Evolutionary conservation across 306 rosid species (phyloP).

Genomic region (Quercus aquifolioides): DNA sequence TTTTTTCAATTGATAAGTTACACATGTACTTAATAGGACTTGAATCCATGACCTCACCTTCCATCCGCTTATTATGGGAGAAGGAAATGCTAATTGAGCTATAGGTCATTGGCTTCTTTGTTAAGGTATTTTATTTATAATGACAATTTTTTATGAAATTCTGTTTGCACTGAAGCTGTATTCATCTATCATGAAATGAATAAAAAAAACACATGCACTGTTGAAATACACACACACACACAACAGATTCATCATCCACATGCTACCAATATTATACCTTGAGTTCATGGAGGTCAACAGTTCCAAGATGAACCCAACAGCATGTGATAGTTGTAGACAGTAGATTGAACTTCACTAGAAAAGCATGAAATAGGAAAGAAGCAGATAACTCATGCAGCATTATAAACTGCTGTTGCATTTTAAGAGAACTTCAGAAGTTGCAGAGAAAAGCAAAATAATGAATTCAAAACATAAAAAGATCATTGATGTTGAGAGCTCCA

Average conservation of each 20-base stretch:
- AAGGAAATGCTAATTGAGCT: too few relatives aligned
- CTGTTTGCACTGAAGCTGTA: too few relatives aligned
- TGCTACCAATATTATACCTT: background rate
- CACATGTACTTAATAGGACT: too few relatives aligned
- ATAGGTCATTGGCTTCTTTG: too few relatives aligned
- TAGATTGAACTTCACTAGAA: too few relatives aligned
- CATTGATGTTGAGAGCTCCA: too few relatives aligned
- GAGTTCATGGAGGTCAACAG: background rate
- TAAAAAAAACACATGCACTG: background rate
- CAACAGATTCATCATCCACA: background rate
- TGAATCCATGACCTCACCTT: too few relatives aligned
- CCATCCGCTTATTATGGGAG: too few relatives aligned
- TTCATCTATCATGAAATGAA: background rate
- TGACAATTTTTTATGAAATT: background rate
- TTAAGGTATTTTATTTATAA: too few relatives aligned
- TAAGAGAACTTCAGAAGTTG: background rate
- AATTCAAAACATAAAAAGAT: background rate
- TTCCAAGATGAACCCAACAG: background rate
- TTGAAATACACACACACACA: background rate
- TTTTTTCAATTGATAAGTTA: too few relatives aligned
- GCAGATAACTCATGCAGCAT: background rate
- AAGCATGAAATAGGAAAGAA: background rate
- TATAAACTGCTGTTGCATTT: background rate
- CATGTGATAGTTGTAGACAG: background rate
- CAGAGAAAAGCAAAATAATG: background rate